Evolutionary conservation across 495 filamentous ascomycete species (phyloP), one percentile per base, ranked within the genome.

Genomic region (Penicillium taxi): DNA sequence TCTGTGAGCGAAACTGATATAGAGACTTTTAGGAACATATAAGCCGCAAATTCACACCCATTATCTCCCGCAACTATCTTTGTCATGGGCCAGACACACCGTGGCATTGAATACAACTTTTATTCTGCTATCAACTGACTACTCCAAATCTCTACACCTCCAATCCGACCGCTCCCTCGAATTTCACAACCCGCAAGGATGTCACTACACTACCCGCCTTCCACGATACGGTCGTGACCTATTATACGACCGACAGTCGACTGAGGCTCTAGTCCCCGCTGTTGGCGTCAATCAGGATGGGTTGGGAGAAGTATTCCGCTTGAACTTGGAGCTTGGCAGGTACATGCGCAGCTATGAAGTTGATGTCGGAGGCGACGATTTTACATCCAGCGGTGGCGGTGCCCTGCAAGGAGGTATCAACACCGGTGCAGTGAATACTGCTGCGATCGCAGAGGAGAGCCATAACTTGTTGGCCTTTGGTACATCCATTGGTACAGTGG

Each of bases 21-120:
- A 5, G 19, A 26, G 31, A 13, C 24, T 34, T 9, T 11, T 41
- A 82, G 80, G 81, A 47, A 84, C 81, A 6, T 84, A 98, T 66
- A 96, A 99, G 50, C 93, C 91, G 5, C 91, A 96, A 59, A 94
- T 96, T 42, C 91, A 96, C 56, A 84, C 85, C 5, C 94, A 99
- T 55, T 83, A 94, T 49, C 74, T 96, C 11, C 87, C 89, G 24
- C 89, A 96, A 44, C 71, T 96, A 5, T 89, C 93, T 2, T 73
- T 99, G 1, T 94, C 87, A 6, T 99, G 81, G 62, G 77, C 90
- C 9, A 82, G 91, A 12, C 93, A 99, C 59, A 96, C 93, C 0
- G 81, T 83, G 14, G 80, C 86, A 4, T 74, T 96, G n/a, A 99
- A 96, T 52, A 82, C 86, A 13, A 95, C 86, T 2, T 99, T 99